Evolutionary conservation across 169 alveolate genomes (phyloP).

Genomic region (Cryptosporidium sp.): DNA sequence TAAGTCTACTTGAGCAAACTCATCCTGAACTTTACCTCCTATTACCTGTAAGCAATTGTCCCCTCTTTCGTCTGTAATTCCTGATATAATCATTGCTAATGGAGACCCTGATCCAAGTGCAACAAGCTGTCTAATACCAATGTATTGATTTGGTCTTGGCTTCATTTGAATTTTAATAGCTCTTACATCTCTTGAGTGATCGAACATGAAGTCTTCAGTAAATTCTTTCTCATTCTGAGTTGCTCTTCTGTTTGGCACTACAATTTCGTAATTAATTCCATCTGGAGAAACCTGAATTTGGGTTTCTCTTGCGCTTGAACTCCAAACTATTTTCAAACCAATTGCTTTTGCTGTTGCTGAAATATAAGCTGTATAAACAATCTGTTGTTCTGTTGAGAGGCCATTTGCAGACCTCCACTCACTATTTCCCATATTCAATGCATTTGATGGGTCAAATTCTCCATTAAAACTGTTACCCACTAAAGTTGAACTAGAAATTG

Average conservation of each 20-base stretch:
- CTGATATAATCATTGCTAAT: constrained; percentile 85
- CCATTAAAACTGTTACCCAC: constrained; percentile 64
- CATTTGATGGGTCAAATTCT: constrained; percentile 68
- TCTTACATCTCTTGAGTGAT: constrained; percentile 71
- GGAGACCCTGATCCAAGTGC: constrained; percentile 90
- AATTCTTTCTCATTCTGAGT: constrained; percentile 76
- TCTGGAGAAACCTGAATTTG: constrained; percentile 81
- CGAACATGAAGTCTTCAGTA: constrained; percentile 61
- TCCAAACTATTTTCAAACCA: constrained; percentile 66
- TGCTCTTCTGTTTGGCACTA: constrained; percentile 78
- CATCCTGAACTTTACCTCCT: constrained; percentile 66
- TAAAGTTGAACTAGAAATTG: constrained; percentile 49
- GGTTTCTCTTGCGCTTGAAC: constrained; percentile 62
- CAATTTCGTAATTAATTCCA: constrained; percentile 76
- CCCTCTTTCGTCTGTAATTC: constrained; percentile 87
- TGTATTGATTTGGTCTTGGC: constrained; percentile 84
- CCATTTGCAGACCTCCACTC: constrained; percentile 71
- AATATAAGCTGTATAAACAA: constrained; percentile 50
- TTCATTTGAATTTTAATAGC: constrained; percentile 85
- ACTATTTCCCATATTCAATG: constrained; percentile 57
- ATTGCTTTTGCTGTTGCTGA: constrained; percentile 70
- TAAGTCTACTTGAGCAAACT: constrained; percentile 56
- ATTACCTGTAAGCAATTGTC: constrained; percentile 88
- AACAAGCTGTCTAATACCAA: constrained; percentile 89
- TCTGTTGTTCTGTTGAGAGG: constrained; percentile 44